phyloP scores from a whole-genome alignment of 306 rosid species.

The Adenanthera pavonina region DNA sequence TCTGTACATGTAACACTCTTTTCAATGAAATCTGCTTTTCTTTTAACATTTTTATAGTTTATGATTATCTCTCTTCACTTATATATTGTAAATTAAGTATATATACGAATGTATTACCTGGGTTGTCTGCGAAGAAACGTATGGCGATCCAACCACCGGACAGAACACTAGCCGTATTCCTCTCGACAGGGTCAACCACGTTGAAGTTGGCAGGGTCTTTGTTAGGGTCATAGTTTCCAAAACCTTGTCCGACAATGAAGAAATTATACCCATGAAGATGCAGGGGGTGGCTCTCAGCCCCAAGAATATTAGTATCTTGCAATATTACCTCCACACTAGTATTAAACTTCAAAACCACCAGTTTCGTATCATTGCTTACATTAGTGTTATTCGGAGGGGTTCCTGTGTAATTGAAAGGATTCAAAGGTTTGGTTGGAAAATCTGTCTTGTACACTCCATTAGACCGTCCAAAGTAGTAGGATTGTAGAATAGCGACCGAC shows the following conservation, averaged over 20 bases:
- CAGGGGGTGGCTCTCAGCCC: slow-evolving; percentile 85
- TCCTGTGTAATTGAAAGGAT: slow-evolving; percentile 76
- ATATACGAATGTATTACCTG: slow-evolving; percentile 50
- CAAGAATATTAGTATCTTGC: slow-evolving; percentile 75
- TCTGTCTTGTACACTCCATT: slow-evolving; percentile 65
- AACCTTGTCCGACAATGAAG: slow-evolving; percentile 75
- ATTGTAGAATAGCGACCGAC: slow-evolving; percentile 63
- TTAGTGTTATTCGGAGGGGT: slow-evolving; percentile 71
- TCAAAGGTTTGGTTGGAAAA: slow-evolving; percentile 63
- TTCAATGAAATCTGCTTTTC: neutral
- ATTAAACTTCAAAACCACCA: slow-evolving; percentile 68
- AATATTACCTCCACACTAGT: slow-evolving; percentile 76
- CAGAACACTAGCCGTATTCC: slow-evolving; percentile 74
- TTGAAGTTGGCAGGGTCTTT: slow-evolving; percentile 72
- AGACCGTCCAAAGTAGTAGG: slow-evolving; percentile 53
- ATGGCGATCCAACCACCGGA: slow-evolving; percentile 82
- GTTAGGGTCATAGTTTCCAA: slow-evolving; percentile 72
- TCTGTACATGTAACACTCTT: neutral
- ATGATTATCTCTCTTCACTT: neutral
- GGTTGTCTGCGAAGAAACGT: slow-evolving; percentile 79
- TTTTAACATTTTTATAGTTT: neutral
- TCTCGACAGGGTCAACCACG: slow-evolving; percentile 71
- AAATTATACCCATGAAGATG: slow-evolving; percentile 88
- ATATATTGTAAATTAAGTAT: neutral
- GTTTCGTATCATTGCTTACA: slow-evolving; percentile 64